Evolutionary conservation across 163 green algal species (phyloP), one percentile per base, ranked within the genome.

Genomic region (Volvox carteri): DNA sequence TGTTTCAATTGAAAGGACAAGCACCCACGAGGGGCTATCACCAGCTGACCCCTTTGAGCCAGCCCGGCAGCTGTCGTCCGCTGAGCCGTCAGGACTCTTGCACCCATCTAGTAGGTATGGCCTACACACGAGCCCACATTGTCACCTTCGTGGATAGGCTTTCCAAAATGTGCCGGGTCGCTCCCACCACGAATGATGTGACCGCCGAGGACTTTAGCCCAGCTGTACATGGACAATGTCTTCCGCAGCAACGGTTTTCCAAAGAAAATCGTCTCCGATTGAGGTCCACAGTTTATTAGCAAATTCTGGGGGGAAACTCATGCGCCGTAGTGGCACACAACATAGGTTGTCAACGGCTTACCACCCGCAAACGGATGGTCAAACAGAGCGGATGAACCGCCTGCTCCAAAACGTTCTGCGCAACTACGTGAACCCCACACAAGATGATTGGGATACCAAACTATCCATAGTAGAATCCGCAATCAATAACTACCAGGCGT

Each of bases 311-410:
- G 77, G 54, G 37, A 44, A 11, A 44, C 50, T 25, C 12, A 60
- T 95, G 0, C 81, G 33, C 67, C 42, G 74, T 9, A 25, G 86
- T 1, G 86, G 86, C 7, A 92, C 85, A 19, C 56, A 86, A 35
- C 85, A 90, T 3, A 60, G 54, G 19, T 84, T 93, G 0, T 90
- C 90, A 19, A 90, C 92, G 14, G 81, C 88, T 44, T 92, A 90
- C 60, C 92, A 94, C 54, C 90, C 93, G 1, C 74, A 95, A 54
- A 92, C 86, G 35, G 91, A 96, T 89, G 92, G 93, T 0, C 91
- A 95, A 67, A 95, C 91, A 39, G 92, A 96, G 37, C 87, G 85
- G 7, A 81, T 91, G 14, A 94, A 94, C 33, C 68, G 90, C 0
- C 52, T 93, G 0, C 42, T 73, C 30, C 12, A 44, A 23, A 42